Conservation (phyloP, 1,284 basidiomycete genomes). For the Gymnopus androsaceus region DNA sequence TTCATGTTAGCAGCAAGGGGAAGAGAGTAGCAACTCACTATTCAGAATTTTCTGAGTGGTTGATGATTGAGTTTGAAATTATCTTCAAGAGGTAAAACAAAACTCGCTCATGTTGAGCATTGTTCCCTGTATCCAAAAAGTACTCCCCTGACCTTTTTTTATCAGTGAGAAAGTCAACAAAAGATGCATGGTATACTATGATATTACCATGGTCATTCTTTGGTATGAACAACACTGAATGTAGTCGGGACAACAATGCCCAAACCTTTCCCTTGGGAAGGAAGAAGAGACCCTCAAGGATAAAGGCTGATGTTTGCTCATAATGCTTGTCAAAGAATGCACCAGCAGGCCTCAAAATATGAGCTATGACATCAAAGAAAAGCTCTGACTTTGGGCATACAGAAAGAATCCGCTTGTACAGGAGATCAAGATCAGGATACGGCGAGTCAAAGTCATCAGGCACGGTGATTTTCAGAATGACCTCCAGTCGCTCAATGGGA, state of each 20-base stretch:
- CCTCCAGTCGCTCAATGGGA: too few species aligned
- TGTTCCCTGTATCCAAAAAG: not conserved
- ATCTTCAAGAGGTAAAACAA: not conserved
- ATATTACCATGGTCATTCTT: not conserved
- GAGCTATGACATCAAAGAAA: too few species aligned
- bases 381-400: too few species aligned
- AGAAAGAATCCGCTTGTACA: too few species aligned
- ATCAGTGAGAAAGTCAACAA: conserved; percentile 11
- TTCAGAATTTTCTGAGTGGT: not conserved
- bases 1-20: too few species aligned
- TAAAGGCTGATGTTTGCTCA: too few species aligned
- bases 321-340: too few species aligned
- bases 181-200: conserved; percentile 4
- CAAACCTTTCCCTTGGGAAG: not conserved
- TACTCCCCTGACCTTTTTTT: not conserved
- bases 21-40: conserved; percentile 8
- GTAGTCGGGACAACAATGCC: not conserved
- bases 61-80: not conserved
- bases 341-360: too few species aligned
- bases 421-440: too few species aligned
- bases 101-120: not conserved
- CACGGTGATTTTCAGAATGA: too few species aligned
- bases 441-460: too few species aligned
- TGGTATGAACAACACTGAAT: conserved; percentile 5
- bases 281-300: conserved; percentile 1